phyloP scores from a whole-genome alignment of 2,329 filamentous ascomycete genomes.

The Clonostachys rhizophaga region DNA sequence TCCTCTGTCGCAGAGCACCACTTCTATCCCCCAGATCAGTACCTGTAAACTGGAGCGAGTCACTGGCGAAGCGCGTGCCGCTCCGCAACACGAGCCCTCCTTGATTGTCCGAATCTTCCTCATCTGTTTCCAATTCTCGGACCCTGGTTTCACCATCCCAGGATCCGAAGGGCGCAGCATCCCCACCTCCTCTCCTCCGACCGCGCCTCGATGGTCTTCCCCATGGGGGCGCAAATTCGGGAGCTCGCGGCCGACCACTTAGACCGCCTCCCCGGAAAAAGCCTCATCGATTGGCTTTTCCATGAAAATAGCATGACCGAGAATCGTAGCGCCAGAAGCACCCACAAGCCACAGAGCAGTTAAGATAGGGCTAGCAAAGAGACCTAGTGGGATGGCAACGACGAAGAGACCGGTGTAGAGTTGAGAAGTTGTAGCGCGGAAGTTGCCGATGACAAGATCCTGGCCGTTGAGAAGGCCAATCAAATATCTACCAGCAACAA shows the following conservation, averaged over 20 bases:
- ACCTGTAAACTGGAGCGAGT: conserved; percentile 57
- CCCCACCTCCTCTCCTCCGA: conserved; percentile 56
- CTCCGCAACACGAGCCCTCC: conserved; percentile 41
- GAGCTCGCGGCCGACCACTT: conserved; percentile 99
- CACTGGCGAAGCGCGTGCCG: conserved; percentile 49
- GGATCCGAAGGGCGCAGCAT: conserved; percentile 30
- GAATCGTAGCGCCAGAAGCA: conserved; percentile 86
- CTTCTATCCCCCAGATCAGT: conserved; percentile 45
- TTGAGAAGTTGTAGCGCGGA: conserved; percentile 84
- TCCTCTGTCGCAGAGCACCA: conserved; percentile 5
- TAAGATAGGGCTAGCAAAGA: conserved; percentile 78
- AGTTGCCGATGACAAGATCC: conserved; percentile 81
- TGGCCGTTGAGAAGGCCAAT: conserved; percentile 87
- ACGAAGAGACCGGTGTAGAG: conserved; percentile 86
- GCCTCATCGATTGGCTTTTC: conserved; percentile 99
- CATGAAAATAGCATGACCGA: conserved; percentile 93
- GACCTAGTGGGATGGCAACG: conserved; percentile 76
- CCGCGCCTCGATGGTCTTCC: conserved; percentile 98
- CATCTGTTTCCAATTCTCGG: conserved; percentile 64
- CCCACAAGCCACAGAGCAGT: conserved; percentile 95
- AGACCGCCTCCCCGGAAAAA: conserved; percentile 99
- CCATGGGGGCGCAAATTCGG: conserved; percentile 88
- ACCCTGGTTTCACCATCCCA: conserved; percentile 37
- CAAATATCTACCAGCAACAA: conserved; percentile 80
- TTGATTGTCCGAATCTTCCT: conserved; percentile 49